Percentiles rank a stretch among this genome's conserved stretches.
phyloP scores from a whole-genome alignment of 305 asterid species.

The Fraxinus floribunda region DNA sequence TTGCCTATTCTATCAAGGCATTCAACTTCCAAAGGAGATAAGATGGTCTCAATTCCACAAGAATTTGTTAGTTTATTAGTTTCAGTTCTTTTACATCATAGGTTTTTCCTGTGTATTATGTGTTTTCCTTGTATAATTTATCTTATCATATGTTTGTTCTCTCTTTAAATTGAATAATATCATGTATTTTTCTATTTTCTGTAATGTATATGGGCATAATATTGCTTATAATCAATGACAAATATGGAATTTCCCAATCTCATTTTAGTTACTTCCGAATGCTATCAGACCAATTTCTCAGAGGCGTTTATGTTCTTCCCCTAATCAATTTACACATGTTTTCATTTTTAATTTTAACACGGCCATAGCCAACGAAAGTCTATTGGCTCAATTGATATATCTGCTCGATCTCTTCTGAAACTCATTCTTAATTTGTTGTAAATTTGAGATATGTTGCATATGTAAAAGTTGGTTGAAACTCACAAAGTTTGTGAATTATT shows the following conservation, averaged over 20 bases:
- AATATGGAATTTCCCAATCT: not conserved
- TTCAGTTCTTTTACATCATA: not conserved
- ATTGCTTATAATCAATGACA: not conserved
- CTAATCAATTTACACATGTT: not conserved
- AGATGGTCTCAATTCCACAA: not conserved
- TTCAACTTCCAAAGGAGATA: conserved; percentile 43
- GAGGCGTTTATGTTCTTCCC: not conserved
- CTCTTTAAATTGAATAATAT: not conserved
- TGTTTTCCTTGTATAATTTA: not conserved
- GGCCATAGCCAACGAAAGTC: not conserved
- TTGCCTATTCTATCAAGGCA: conserved; percentile 35
- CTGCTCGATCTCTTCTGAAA: too few relatives aligned
- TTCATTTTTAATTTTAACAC: not conserved
- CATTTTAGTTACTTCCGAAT: not conserved
- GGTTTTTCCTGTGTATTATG: not conserved
- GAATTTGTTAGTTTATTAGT: not conserved
- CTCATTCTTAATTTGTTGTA: too few relatives aligned
- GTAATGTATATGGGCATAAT: not conserved
- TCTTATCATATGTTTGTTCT: not conserved
- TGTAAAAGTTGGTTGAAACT: not conserved
- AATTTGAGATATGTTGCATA: too few relatives aligned
- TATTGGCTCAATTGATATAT: not conserved
- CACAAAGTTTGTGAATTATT: not conserved
- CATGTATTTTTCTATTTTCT: not conserved
- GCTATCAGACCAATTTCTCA: not conserved